phyloP scores from a whole-genome alignment of 768 basidiomycete species.

The Lentinula edodes region DNA sequence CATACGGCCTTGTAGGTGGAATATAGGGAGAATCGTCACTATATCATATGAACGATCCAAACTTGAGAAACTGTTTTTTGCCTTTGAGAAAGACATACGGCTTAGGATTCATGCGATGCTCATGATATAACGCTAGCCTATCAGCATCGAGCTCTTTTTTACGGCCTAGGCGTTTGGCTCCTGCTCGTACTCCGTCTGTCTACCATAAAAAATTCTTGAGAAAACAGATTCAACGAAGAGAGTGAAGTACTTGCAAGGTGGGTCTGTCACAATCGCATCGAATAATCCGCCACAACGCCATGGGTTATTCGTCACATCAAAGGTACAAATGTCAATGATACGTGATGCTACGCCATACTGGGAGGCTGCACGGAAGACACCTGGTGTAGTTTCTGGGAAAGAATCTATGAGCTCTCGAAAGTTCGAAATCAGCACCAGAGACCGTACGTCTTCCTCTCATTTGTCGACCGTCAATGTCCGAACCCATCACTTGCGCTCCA shows the following conservation, averaged over 20 bases:
- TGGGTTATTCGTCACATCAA: constrained; percentile 88
- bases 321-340: constrained; percentile 83
- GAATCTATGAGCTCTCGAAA: not conserved
- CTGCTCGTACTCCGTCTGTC: constrained; percentile 86
- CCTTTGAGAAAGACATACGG: constrained; percentile 25
- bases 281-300: constrained; percentile 87
- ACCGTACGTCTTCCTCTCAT: constrained; percentile 85
- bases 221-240: not conserved
- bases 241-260: constrained; percentile 63
- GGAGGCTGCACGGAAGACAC: constrained; percentile 71
- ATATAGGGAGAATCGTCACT: constrained; percentile 70
- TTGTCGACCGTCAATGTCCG: constrained; percentile 96
- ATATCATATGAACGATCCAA: not conserved
- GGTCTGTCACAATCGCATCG: constrained; percentile 93
- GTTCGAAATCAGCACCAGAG: not conserved
- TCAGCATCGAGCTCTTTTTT: constrained; percentile 43
- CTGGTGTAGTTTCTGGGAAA: constrained; percentile 43
- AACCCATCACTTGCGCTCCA: constrained; percentile 82
- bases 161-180: constrained; percentile 76
- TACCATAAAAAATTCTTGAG: not conserved
- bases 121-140: constrained; percentile 30
- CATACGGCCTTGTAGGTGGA: constrained; percentile 89
- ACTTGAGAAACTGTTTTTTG: not conserved
- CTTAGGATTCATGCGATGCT: constrained; percentile 31
- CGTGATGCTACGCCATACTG: constrained; percentile 76